Conservation (phyloP, 257 asterid species). For the Primulina eburnea region DNA sequence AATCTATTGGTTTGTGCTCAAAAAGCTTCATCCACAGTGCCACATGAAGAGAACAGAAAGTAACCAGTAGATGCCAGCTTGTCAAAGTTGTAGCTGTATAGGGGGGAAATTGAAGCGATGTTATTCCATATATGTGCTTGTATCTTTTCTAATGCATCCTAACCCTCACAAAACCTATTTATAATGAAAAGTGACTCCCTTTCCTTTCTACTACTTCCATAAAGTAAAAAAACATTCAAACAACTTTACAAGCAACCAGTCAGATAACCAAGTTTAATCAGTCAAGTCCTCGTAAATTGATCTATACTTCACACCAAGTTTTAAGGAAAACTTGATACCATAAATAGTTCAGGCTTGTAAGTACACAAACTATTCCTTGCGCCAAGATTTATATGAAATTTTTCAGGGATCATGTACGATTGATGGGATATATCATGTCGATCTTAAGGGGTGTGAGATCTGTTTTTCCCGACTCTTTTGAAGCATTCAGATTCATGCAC, state of each 20-base stretch:
- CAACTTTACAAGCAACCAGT: not conserved
- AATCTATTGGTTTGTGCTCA: constrained; percentile 82
- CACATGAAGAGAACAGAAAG: constrained; percentile 79
- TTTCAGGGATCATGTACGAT: not conserved
- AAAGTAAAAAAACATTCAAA: not conserved
- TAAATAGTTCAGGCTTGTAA: not conserved
- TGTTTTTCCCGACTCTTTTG: not conserved
- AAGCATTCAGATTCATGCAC: not conserved
- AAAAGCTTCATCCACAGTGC: constrained; percentile 69
- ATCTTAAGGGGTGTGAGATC: not conserved
- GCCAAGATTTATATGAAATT: not conserved
- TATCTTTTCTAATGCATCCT: not conserved
- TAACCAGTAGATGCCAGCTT: constrained; percentile 89
- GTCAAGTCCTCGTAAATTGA: not conserved
- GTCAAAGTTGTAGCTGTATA: constrained; percentile 83
- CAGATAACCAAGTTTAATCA: constrained; percentile 10
- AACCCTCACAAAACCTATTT: not conserved
- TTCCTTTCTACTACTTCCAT: not conserved
- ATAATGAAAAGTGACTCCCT: constrained; percentile 3
- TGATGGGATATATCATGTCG: not conserved
- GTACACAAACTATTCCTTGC: not conserved
- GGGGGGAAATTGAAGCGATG: constrained; percentile 14
- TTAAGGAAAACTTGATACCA: not conserved
- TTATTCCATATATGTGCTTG: not conserved
- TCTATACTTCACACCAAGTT: constrained; percentile 5